A percentile compares a stretch with the other conserved stretches of the same genome.
Evolutionary conservation across 352 stramenopile species (phyloP).

Genomic region (Bremia lactucae): DNA sequence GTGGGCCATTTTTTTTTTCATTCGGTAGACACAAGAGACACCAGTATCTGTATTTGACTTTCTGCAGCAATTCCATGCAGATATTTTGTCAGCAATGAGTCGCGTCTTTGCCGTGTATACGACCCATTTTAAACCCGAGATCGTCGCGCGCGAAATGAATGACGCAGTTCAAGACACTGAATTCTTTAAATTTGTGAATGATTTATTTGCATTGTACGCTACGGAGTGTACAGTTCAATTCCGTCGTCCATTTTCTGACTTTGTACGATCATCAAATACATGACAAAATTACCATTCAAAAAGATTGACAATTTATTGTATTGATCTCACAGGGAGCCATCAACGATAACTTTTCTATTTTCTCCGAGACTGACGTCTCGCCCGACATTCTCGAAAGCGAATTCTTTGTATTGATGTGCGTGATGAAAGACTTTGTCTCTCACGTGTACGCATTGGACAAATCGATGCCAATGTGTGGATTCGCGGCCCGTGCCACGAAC

Average conservation of each 20-base stretch:
- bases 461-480: slow-evolving; percentile 42
- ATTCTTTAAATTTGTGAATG: slow-evolving; percentile 61
- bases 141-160: slow-evolving; percentile 29
- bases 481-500: slow-evolving; percentile 35
- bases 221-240: slow-evolving; percentile 42
- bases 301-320: background rate
- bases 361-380: slow-evolving; percentile 17
- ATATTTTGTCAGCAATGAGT: slow-evolving; percentile 38
- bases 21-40: slow-evolving; percentile 15
- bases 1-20: no score
- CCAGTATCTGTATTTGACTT: slow-evolving; percentile 46
- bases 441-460: slow-evolving; percentile 46
- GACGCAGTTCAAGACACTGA: slow-evolving; percentile 45
- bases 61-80: slow-evolving; percentile 39
- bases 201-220: slow-evolving; percentile 52
- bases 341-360: slow-evolving; percentile 27
- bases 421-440: slow-evolving; percentile 66
- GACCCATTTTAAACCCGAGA: slow-evolving; percentile 47
- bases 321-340: slow-evolving; percentile 30
- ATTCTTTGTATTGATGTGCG: slow-evolving; percentile 76
- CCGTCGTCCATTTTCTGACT: slow-evolving; percentile 38
- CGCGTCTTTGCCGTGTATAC: slow-evolving; percentile 60
- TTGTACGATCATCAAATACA: slow-evolving; percentile 45
- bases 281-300: no score
- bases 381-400: slow-evolving; percentile 33